Percentiles rank a stretch among this genome's conserved stretches.
These are phyloP conservation scores for Ophiostoma sp. DNA, from an alignment of 2,329 filamentous ascomycete genomes.

Conservation along the genomic window DNA sequence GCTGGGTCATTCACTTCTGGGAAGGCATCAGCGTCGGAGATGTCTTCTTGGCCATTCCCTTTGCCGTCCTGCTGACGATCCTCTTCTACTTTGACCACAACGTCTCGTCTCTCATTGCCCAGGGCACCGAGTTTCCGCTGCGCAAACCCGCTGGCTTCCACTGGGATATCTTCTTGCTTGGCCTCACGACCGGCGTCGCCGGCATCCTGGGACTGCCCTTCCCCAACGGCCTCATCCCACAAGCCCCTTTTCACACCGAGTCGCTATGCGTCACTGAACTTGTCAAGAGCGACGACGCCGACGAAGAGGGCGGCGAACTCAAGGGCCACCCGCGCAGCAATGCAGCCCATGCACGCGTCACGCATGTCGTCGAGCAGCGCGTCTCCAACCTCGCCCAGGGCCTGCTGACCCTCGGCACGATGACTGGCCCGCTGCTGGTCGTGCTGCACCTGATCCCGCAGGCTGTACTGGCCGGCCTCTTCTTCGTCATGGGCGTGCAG, in stretches of 20 bases:
- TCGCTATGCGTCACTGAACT: slow-evolving; percentile 66
- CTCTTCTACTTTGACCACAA: slow-evolving; percentile 91
- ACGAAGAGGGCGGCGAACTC: slow-evolving; percentile 36
- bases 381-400: slow-evolving; percentile 74
- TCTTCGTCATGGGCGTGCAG: slow-evolving; percentile 80
- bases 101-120: slow-evolving; percentile 74
- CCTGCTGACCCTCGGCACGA: slow-evolving; percentile 70
- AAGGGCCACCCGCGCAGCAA: slow-evolving; percentile 45
- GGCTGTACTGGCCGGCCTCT: slow-evolving; percentile 71
- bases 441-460: slow-evolving; percentile 74
- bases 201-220: slow-evolving; percentile 73
- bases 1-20: slow-evolving; percentile 81
- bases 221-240: slow-evolving; percentile 76
- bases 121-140: slow-evolving; percentile 76
- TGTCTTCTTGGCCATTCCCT: slow-evolving; percentile 80
- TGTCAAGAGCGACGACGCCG: slow-evolving; percentile 42
- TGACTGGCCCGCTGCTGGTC: slow-evolving; percentile 66
- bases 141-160: slow-evolving; percentile 78
- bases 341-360: slow-evolving; percentile 42
- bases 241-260: slow-evolving; percentile 76
- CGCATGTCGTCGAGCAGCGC: slow-evolving; percentile 71
- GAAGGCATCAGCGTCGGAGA: slow-evolving; percentile 60
- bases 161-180: slow-evolving; percentile 78
- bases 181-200: slow-evolving; percentile 68
- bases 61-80: slow-evolving; percentile 74